These are phyloP conservation scores for Bimuria novae-zelandiae DNA, from an alignment of 2,329 filamentous ascomycete species.

Conservation along the genomic window DNA sequence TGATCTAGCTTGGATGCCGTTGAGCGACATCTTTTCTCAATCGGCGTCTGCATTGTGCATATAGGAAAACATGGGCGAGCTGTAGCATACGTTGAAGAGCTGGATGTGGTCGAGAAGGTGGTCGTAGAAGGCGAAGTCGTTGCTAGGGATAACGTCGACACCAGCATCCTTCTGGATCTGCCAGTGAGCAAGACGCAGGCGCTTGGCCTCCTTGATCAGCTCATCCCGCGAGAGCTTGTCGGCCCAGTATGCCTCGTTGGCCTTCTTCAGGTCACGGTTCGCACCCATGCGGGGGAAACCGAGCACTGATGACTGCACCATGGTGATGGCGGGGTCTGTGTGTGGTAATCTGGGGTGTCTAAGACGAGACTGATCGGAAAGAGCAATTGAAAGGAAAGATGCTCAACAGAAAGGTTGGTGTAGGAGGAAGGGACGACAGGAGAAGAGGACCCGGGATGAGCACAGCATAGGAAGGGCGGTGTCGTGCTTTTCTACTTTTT, in stretches of 20 bases:
- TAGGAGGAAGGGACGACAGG: constrained; percentile 13
- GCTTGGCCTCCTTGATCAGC: constrained; percentile 93
- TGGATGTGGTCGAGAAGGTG: constrained; percentile 98
- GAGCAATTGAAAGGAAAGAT: constrained; percentile 16
- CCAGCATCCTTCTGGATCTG: constrained; percentile 99
- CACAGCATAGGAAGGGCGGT: constrained; percentile 26
- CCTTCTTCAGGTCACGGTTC: constrained; percentile 99
- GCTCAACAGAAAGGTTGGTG: constrained; percentile 16
- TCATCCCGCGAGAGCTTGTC: constrained; percentile 92
- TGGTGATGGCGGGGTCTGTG: constrained; percentile 45
- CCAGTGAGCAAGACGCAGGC: constrained; percentile 96
- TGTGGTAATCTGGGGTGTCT: constrained; percentile 14
- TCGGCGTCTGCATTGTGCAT: too few relatives aligned
- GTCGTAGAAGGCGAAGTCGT: constrained; percentile 99
- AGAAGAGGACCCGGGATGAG: constrained; percentile 6
- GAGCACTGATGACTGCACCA: constrained; percentile 73
- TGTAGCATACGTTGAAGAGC: constrained; percentile 87
- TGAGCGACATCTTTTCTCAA: too few relatives aligned
- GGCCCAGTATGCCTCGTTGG: constrained; percentile 96
- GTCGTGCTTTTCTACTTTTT: constrained; percentile 45
- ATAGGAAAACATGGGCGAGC: too few relatives aligned
- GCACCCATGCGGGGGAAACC: constrained; percentile 99
- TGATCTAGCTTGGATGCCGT: background rate
- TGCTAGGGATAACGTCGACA: constrained; percentile 97
- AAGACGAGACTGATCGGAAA: constrained; percentile 9